phyloP scores from a whole-genome alignment of 345 rosid species.

The Corchorus olitorius region DNA sequence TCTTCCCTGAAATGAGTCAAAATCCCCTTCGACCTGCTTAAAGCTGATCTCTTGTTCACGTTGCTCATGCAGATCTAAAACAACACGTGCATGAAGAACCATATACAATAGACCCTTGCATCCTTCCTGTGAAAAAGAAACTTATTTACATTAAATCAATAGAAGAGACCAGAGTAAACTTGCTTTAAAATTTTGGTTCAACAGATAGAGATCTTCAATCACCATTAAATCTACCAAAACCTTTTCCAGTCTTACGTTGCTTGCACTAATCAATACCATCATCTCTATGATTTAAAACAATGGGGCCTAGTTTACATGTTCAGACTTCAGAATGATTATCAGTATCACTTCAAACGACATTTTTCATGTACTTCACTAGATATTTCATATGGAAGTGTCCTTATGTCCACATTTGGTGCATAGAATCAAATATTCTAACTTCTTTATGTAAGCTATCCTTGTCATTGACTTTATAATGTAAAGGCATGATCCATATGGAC shows the following conservation, averaged over 20 bases:
- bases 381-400: neutral
- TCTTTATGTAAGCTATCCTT: neutral
- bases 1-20: slow-evolving; percentile 86
- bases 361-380: neutral
- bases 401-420: neutral
- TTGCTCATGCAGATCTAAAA: slow-evolving; percentile 78
- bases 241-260: neutral
- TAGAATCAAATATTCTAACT: neutral
- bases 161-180: neutral
- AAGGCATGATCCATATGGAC: neutral
- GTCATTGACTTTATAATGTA: neutral
- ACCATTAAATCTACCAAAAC: neutral
- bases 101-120: slow-evolving; percentile 91
- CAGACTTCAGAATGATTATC: neutral
- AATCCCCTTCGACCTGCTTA: slow-evolving; percentile 96
- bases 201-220: neutral
- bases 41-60: slow-evolving; percentile 84
- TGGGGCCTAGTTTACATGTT: neutral
- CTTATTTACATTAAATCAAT: neutral
- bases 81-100: slow-evolving; percentile 97
- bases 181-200: neutral
- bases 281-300: neutral
- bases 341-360: neutral
- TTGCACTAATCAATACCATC: neutral
- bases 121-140: slow-evolving; percentile 68